Evolutionary conservation across 2,329 filamentous ascomycete genomes (phyloP).

Genomic region (Colletotrichum sp.): DNA sequence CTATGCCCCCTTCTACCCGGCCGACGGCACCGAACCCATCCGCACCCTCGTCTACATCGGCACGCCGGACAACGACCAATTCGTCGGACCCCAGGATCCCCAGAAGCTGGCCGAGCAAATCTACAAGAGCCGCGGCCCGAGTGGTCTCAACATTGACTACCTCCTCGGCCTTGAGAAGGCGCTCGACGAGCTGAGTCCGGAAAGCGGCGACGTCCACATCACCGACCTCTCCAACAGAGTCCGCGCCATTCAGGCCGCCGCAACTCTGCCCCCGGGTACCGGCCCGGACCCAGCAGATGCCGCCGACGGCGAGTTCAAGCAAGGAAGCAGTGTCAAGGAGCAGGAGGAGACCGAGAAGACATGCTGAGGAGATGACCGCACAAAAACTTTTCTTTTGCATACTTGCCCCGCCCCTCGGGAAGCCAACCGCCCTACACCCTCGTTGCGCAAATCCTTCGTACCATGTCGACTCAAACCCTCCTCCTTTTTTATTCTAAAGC

Average conservation of each 20-base stretch:
- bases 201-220: conserved; percentile 84
- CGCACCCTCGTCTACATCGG: conserved; percentile 87
- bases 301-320: conserved; percentile 24
- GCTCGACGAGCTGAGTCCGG: conserved; percentile 72
- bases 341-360: conserved; percentile 64
- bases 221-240: conserved; percentile 80
- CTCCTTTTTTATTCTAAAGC: background rate
- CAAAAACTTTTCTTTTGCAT: background rate
- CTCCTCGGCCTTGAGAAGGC: conserved; percentile 80
- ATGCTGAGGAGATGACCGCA: conserved; percentile 25
- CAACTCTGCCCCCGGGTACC: background rate
- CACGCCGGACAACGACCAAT: conserved; percentile 90
- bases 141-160: conserved; percentile 90
- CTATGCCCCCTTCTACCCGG: conserved; percentile 81
- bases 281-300: background rate
- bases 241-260: conserved; percentile 58
- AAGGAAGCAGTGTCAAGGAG: conserved; percentile 39
- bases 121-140: conserved; percentile 75
- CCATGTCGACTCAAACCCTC: background rate
- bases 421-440: background rate
- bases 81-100: conserved; percentile 82
- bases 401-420: background rate
- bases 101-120: conserved; percentile 83
- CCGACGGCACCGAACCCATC: conserved; percentile 47
- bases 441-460: background rate